phyloP scores from a whole-genome alignment of 371 early-diverging fungal species.

The Amoeboaphelidium occidentale region DNA sequence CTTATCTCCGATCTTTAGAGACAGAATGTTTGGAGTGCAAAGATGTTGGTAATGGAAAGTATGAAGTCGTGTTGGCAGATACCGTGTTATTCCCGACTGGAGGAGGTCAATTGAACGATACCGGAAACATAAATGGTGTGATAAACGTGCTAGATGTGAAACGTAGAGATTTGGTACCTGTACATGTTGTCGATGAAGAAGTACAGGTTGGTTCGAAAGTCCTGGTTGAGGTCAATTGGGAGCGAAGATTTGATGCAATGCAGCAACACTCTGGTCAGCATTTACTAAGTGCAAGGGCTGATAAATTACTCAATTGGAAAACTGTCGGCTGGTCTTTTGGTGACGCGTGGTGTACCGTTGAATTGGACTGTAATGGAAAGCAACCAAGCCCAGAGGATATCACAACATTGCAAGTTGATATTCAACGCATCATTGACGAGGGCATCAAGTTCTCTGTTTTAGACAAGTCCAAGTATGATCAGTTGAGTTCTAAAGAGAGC shows the following conservation, averaged over 20 bases:
- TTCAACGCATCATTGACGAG: constrained; percentile 29
- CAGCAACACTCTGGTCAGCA: constrained; percentile 62
- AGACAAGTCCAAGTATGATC: constrained; percentile 2
- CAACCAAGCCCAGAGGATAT: constrained; percentile 20
- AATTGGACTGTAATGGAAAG: constrained; percentile 17
- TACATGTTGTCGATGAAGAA: constrained; percentile 29
- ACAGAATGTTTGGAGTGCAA: too few relatives aligned
- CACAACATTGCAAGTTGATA: constrained; percentile 18
- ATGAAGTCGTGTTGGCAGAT: constrained; percentile 8
- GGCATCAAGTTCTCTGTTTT: constrained; percentile 22
- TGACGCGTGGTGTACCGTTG: constrained; percentile 25
- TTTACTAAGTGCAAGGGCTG: constrained; percentile 39
- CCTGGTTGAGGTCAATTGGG: constrained; percentile 31
- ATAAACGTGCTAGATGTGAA: constrained; percentile 27
- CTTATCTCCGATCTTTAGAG: neutral
- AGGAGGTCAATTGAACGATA: constrained; percentile 43
- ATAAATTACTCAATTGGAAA: constrained; percentile 21
- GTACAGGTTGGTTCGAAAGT: constrained; percentile 24
- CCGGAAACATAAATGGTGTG: constrained; percentile 26
- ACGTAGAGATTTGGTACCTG: constrained; percentile 28
- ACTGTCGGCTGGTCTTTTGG: constrained; percentile 45
- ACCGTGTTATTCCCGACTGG: constrained; percentile 11
- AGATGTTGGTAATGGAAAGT: too few relatives aligned
- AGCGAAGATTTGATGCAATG: constrained; percentile 42
- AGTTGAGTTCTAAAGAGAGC: constrained; percentile 3